Conservation (phyloP, 2,329 filamentous ascomycete genomes). For the Aspergillus clavatus region DNA sequence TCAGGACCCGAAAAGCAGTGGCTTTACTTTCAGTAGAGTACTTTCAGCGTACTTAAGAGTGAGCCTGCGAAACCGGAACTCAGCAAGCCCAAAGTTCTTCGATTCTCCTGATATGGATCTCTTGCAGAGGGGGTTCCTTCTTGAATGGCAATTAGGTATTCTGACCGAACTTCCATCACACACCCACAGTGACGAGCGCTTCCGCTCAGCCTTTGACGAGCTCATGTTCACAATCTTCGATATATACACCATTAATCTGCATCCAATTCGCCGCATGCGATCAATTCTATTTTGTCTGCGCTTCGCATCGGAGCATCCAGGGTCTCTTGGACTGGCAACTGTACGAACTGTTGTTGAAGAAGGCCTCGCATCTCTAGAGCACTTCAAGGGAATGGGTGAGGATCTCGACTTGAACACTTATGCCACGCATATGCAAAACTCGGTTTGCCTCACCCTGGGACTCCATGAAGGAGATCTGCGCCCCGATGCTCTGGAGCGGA, state of each 20-base stretch:
- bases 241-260: slow-evolving; percentile 26
- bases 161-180: slow-evolving; percentile 28
- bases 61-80: slow-evolving; percentile 28
- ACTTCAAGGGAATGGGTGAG: slow-evolving; percentile 13
- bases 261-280: slow-evolving; percentile 37
- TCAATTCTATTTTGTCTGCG: slow-evolving; percentile 33
- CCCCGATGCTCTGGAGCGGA: slow-evolving; percentile 22
- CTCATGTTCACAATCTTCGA: slow-evolving; percentile 31
- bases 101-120: slow-evolving; percentile 28
- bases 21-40: slow-evolving; percentile 36
- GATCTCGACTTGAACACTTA: slow-evolving; percentile 27
- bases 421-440: slow-evolving; percentile 28
- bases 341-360: slow-evolving; percentile 24
- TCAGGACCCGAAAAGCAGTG: slow-evolving; percentile 32
- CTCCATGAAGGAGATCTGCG: slow-evolving; percentile 32
- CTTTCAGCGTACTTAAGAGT: slow-evolving; percentile 34
- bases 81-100: slow-evolving; percentile 24
- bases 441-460: slow-evolving; percentile 31
- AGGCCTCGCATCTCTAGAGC: slow-evolving; percentile 18
- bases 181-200: slow-evolving; percentile 25
- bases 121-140: slow-evolving; percentile 25
- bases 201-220: slow-evolving; percentile 23
- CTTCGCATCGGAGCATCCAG: slow-evolving; percentile 30
- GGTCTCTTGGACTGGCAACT: slow-evolving; percentile 23
- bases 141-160: slow-evolving; percentile 38